Evolutionary conservation across 805 yeast genomes (phyloP), one percentile per base, ranked within the genome.

Genomic region (Ogataea naganishii): DNA sequence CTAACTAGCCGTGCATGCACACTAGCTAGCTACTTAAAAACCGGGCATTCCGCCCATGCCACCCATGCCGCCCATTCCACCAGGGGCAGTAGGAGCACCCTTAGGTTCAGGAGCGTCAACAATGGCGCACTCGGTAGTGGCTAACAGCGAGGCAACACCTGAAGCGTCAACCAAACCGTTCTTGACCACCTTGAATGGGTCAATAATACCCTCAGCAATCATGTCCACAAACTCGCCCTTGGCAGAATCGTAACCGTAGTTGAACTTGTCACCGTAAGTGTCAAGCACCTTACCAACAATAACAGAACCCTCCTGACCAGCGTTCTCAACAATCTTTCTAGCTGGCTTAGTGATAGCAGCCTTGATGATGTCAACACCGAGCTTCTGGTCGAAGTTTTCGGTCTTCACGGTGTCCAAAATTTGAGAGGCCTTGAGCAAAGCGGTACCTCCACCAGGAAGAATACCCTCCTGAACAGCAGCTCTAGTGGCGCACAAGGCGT

Each of bases 391-490:
- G 53, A 92, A 92, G 76, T 92, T 92, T 20, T 69, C 80, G 39
- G 82, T 72, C 58, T 75, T 68, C 40, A 83, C 76, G 14, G 58
- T 66, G 41, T 75, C 85, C 49, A 92, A 71, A 39, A 77, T 59
- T 47, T 75, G 69, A 31, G 94, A 73, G 30, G 97, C 96, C 73
- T 92, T 92, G 51, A 85, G 72, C 53, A 92, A 72, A 35, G 98
- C 98, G 44, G 96, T 85, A 65, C 98, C 98, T 60, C 98, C 98
- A 67, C 98, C 98, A 54, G 98, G 98, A 44, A 92, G 72, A 55
- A 92, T 86, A 65, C 98, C 98, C 64, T 85, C 95, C 64, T 89
- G 89, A 41, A 92, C 95, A 43, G 98, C 98, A 35, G 98, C 96
- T 64, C 97, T 85, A 31, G 97, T 92, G 33, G 98, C 96, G 56